phyloP scores from a whole-genome alignment of 306 rosid species.

The Castanospermum australe region DNA sequence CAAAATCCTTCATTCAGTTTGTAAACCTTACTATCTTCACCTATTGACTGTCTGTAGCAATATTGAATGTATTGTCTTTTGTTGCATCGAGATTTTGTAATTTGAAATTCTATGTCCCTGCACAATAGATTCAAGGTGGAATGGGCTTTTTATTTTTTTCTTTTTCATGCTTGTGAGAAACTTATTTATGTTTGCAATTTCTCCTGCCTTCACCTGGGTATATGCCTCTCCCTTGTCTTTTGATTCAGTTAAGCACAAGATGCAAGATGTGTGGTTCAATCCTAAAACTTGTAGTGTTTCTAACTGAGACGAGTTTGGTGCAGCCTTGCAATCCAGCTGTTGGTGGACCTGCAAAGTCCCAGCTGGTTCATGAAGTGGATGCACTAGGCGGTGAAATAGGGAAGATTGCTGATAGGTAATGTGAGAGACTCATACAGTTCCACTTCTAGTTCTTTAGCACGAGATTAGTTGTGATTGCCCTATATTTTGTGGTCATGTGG shows the following conservation, averaged over 20 bases:
- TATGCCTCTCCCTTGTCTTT: neutral
- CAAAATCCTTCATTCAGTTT: neutral
- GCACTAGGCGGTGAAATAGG: slow-evolving; percentile 97
- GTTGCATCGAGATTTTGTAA: neutral
- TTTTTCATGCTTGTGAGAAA: neutral
- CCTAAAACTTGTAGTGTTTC: slow-evolving; percentile 8
- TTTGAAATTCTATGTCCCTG: neutral
- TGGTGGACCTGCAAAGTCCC: slow-evolving; percentile 97
- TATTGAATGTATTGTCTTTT: neutral
- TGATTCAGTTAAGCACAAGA: neutral
- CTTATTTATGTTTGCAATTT: neutral
- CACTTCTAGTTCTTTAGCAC: slow-evolving; percentile 2
- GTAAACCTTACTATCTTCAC: neutral
- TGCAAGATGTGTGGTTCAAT: slow-evolving; percentile 3
- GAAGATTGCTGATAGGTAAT: slow-evolving; percentile 92
- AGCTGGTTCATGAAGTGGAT: slow-evolving; percentile 96
- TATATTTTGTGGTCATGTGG: slow-evolving; percentile 16
- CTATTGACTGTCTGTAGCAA: neutral
- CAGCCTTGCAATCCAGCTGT: slow-evolving; percentile 99
- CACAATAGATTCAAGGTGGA: neutral
- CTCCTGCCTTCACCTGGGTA: neutral
- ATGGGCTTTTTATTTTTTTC: neutral
- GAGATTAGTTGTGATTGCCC: neutral
- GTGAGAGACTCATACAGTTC: slow-evolving; percentile 12
- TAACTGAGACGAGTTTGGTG: slow-evolving; percentile 37